Percentiles rank a stretch among this genome's conserved stretches.
These are phyloP conservation scores for Acorus calamus DNA, from an alignment of 106 monocot species.

Conservation along the genomic window DNA sequence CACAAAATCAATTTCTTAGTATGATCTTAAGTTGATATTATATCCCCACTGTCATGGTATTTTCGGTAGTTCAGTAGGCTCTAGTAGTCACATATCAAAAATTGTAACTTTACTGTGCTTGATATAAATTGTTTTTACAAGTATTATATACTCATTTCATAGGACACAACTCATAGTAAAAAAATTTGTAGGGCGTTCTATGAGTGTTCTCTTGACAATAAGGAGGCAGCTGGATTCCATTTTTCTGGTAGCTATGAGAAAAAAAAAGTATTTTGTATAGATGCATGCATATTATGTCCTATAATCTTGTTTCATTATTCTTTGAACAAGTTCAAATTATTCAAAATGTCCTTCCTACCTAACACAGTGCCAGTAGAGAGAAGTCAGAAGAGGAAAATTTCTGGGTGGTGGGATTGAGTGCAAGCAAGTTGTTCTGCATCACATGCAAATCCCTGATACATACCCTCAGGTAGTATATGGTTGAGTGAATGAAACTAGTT, in stretches of 20 bases:
- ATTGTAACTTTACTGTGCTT: no score
- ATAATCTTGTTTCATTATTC: no score
- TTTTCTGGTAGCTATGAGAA: constrained; percentile 58
- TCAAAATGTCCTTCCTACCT: background rate
- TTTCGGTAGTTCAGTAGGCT: no score
- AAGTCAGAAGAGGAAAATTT: constrained; percentile 83
- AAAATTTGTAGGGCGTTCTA: constrained; percentile 49
- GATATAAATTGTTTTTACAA: no score
- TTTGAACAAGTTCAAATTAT: background rate
- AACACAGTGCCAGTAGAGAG: constrained; percentile 51
- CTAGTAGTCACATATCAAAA: no score
- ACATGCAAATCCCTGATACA: constrained; percentile 67
- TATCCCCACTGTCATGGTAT: no score
- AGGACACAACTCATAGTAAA: background rate
- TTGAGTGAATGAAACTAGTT: no score
- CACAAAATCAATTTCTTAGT: no score
- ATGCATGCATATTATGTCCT: no score
- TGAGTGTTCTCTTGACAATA: constrained; percentile 57
- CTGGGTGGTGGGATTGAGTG: constrained; percentile 80
- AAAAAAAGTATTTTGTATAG: no score
- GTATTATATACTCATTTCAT: no score
- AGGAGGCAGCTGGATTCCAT: constrained; percentile 82
- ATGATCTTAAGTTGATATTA: no score
- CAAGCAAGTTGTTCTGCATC: constrained; percentile 75
- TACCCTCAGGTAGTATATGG: constrained; percentile 46